These are phyloP conservation scores for Marasmius tenuissimus DNA, from an alignment of 1,284 basidiomycete genomes.

Conservation along the genomic window DNA sequence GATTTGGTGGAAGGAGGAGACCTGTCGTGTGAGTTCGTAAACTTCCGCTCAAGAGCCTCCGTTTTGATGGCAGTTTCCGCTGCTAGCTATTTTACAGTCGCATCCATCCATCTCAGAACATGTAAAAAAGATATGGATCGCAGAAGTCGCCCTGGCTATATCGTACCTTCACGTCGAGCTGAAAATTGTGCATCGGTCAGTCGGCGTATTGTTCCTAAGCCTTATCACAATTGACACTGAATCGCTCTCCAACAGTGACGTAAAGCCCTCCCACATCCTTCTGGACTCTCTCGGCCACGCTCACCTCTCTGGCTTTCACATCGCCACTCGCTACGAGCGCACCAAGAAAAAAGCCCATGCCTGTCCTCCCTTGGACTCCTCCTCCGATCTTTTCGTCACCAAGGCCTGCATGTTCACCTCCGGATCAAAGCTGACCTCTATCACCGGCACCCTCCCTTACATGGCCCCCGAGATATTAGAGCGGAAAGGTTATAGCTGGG, in stretches of 20 bases:
- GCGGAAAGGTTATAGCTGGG: conserved; percentile 83
- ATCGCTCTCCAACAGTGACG: conserved; percentile 62
- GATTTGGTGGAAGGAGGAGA: conserved; percentile 99
- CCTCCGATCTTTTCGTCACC: no score
- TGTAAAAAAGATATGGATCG: conserved; percentile 89
- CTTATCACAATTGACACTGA: neutral
- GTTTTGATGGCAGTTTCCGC: conserved; percentile 21
- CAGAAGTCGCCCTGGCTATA: conserved; percentile 88
- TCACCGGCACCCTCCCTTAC: no score
- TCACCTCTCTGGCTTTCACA: conserved; percentile 98
- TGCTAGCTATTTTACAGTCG: conserved; percentile 15
- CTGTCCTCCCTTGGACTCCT: no score
- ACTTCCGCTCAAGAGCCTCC: neutral
- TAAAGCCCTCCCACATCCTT: conserved; percentile 98
- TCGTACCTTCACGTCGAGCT: conserved; percentile 84
- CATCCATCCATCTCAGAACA: conserved; percentile 67
- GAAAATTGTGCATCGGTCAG: conserved; percentile 92
- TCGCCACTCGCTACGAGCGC: conserved; percentile 91
- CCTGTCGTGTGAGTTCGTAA: conserved; percentile 72
- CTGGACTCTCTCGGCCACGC: conserved; percentile 95
- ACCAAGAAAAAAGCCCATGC: no score
- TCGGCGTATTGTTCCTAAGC: conserved; percentile 3
- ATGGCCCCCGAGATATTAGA: conserved; percentile 57
- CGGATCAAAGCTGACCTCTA: no score
- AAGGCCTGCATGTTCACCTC: no score